A percentile compares a stretch with the other conserved stretches of the same genome.
Evolutionary conservation across 495 filamentous ascomycete genomes (phyloP).

Genomic region (Aspergillus kassunensis): DNA sequence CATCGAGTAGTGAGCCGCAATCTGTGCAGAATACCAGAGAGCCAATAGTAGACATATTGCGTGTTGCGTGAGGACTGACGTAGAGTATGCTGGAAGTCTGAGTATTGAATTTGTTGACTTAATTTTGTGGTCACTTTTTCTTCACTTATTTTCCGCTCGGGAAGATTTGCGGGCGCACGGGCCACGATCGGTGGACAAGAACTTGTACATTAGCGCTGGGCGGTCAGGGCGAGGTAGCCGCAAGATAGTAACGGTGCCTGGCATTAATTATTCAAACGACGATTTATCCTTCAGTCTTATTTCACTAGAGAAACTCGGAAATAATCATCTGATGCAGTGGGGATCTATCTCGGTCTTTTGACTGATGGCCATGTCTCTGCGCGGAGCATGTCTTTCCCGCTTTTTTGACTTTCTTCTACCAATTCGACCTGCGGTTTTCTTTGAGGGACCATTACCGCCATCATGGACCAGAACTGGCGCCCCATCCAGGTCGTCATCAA

Average conservation of each 20-base stretch:
- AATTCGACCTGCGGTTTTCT: constrained; percentile 19
- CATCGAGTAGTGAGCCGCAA: constrained; percentile 86
- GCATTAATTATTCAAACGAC: constrained; percentile 20
- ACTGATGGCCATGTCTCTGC: constrained; percentile 44
- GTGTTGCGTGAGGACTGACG: background rate
- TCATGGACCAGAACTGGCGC: constrained; percentile 41
- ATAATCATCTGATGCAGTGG: constrained; percentile 12
- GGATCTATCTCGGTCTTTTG: constrained; percentile 12
- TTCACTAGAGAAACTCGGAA: background rate
- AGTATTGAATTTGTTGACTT: background rate
- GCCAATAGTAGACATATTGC: constrained; percentile 76
- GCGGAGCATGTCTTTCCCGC: constrained; percentile 46
- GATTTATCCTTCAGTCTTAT: constrained; percentile 10
- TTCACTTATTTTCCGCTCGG: constrained; percentile 25
- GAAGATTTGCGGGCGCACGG: constrained; percentile 28
- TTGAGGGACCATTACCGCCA: constrained; percentile 15
- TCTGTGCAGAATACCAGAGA: constrained; percentile 91
- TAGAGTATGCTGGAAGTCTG: background rate
- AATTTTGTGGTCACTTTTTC: constrained; percentile 5
- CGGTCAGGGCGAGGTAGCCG: constrained; percentile 31
- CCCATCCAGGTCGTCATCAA: constrained; percentile 47
- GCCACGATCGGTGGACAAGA: constrained; percentile 17
- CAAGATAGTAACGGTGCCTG: constrained; percentile 25
- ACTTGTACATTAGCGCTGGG: constrained; percentile 25
- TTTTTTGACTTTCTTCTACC: constrained; percentile 34